phyloP scores from a whole-genome alignment of 2,329 filamentous ascomycete species.

The Penicillium sp. region DNA sequence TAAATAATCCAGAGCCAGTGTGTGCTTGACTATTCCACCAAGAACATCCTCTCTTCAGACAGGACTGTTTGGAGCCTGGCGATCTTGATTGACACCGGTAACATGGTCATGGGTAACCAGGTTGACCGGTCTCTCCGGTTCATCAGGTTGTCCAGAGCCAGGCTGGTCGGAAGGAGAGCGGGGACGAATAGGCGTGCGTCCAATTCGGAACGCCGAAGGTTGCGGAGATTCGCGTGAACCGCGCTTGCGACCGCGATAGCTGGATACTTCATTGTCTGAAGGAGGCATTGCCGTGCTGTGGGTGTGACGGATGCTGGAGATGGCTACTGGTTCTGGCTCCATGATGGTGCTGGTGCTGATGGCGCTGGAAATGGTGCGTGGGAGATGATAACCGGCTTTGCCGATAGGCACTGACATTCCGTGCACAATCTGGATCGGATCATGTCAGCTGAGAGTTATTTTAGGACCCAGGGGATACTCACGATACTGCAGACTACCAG shows the following conservation, averaged over 20 bases:
- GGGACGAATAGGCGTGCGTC: slow-evolving; percentile 23
- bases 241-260: slow-evolving; percentile 28
- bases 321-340: slow-evolving; percentile 29
- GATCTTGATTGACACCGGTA: neutral
- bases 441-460: neutral
- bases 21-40: neutral
- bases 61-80: neutral
- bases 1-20: neutral
- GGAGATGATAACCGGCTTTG: slow-evolving; percentile 46
- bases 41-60: neutral
- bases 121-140: slow-evolving; percentile 34
- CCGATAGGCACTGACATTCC: slow-evolving; percentile 72
- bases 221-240: slow-evolving; percentile 13
- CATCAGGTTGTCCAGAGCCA: slow-evolving; percentile 23
- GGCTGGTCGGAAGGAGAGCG: slow-evolving; percentile 17
- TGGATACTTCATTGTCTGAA: slow-evolving; percentile 8
- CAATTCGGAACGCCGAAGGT: slow-evolving; percentile 27
- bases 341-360: slow-evolving; percentile 41
- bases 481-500: slow-evolving; percentile 76
- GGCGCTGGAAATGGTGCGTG: slow-evolving; percentile 43
- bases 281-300: slow-evolving; percentile 33
- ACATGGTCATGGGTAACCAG: slow-evolving; percentile 19
- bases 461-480: slow-evolving; percentile 13
- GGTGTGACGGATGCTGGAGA: slow-evolving; percentile 25
- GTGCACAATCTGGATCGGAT: slow-evolving; percentile 61